Base-by-base conservation (phyloP, 768 basidiomycete species). In the Tulasnella sp. region DNA sequence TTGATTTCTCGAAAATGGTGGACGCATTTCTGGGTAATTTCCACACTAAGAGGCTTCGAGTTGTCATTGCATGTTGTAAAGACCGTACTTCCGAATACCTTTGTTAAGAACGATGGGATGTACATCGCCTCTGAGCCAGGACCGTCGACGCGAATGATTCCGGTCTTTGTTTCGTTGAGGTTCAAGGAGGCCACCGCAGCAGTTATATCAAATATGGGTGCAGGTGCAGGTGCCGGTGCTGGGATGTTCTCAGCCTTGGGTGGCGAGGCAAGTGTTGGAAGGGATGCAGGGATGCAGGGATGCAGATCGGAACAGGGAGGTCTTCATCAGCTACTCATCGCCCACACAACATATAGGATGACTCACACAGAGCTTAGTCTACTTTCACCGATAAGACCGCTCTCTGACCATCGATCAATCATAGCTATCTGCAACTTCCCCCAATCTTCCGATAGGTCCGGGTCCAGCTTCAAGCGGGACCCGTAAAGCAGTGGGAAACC, bases 391-490 rank as follows among this genome's bases (percentile, higher is more conserved):
- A 24, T n/a, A 12, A 4, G 24, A n/a, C 54, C 54, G 5, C 54
- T n/a, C 54, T 54, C 54, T n/a, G 37, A 8, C 24, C 46, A 75
- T 28, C 40, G 31, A 37, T 60, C 22, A 22, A 78, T 42, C 28
- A 78, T 48, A n/a, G 77, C 77, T n/a, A 28, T 44, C 37, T 78
- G 77, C 16, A 78, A 46, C 64, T 64, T 64, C 11, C 31, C 31
- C 77, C 77, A 78, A 46, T 78, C 77, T 9, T 78, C 64, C 14
- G 58, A 18, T 14, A 72, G 8, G 9, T 78, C 77, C 31, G 54
- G 37, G 16, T 54, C 40, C 7, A 78, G 77, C 24, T 60, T 34
- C 3, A 60, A 14, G 77, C 77, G n/a, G 50, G 50, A 16, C 77
- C 77, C n/a, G 50, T 37, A 12, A 78, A n/a, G 24, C 77, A 69